Conservation (phyloP, 2,329 filamentous ascomycete genomes). For the Colletotrichum euphorbiae region DNA sequence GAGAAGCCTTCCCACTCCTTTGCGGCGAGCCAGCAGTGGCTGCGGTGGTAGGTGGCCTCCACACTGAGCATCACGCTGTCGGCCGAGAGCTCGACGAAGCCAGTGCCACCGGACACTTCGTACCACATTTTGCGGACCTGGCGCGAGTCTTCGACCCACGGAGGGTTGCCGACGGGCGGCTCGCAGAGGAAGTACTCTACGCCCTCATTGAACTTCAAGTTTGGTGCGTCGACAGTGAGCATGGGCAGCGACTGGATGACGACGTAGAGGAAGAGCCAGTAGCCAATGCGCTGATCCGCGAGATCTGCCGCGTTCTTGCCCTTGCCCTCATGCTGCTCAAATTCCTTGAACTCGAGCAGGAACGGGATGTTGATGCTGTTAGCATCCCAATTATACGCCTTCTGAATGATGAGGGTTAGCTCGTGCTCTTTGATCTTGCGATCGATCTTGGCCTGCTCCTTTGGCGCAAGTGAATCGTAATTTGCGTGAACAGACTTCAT, state of each 20-base stretch:
- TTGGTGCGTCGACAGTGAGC: constrained; percentile 80
- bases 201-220: constrained; percentile 73
- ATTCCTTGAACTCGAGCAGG: constrained; percentile 75
- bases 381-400: constrained; percentile 83
- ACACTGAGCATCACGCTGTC: constrained; percentile 72
- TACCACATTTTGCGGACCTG: constrained; percentile 79
- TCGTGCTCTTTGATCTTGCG: constrained; percentile 83
- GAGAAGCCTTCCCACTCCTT: constrained; percentile 60
- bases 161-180: constrained; percentile 76
- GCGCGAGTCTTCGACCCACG: constrained; percentile 77
- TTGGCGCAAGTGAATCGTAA: constrained; percentile 72
- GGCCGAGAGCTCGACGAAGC: constrained; percentile 68
- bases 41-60: constrained; percentile 69
- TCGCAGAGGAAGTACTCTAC: constrained; percentile 88
- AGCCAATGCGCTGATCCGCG: constrained; percentile 76
- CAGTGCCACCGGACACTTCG: constrained; percentile 72
- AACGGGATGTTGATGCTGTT: constrained; percentile 70
- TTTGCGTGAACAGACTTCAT: constrained; percentile 74
- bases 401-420: constrained; percentile 79
- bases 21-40: constrained; percentile 67
- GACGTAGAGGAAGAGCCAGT: constrained; percentile 86
- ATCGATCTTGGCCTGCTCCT: constrained; percentile 79
- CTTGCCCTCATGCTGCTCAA: constrained; percentile 76
- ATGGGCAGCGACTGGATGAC: constrained; percentile 82
- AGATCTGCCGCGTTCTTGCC: constrained; percentile 75